Evolutionary conservation across 2,329 filamentous ascomycete genomes (phyloP), one percentile per base, ranked within the genome.

Genomic region (Akanthomyces lecanii): DNA sequence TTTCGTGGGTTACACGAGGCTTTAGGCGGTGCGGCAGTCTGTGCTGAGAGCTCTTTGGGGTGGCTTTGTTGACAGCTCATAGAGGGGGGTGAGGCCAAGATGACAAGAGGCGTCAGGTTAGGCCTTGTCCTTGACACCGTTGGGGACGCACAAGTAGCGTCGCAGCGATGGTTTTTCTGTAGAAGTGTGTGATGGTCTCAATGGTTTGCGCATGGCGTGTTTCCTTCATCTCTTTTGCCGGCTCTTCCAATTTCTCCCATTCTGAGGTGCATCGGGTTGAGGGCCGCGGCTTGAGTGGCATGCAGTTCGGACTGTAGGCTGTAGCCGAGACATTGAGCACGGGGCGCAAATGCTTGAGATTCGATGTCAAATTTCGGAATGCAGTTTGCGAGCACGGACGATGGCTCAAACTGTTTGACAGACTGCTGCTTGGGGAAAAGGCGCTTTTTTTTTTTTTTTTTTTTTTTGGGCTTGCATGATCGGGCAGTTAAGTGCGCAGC

Each of bases 31-130:
- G 58, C 40, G 38, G 48, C 50, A 61, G 50, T 25, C 23, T 44
- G 57, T 44, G 36, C 21, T 28, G 58, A 45, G 48, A 21, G 16
- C 10, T 51, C 18, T 12, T 3, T 23, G 21, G 12, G 36, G 59
- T 54, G 59, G 59, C 40, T 55, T 61, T 61, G 28, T 61, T 48
- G 50, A 61, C 54, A 61, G 59, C 59, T 61, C 59, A 61, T 21
- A 28, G 42, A 48, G 50, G 59, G 59, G 59, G 50, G 50, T 54
- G 59, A 48, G 23, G 23, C 3, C 40, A 28, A 36, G 21, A 38
- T 18, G 50, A 53, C 8, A 33, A 6, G 40, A 58, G 40, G 30
- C 30, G 42, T 54, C 28, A 30, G 33, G 6, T 30, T 11, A 61
- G 38, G 14, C 30, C 5, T 28, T 18, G 33, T 33, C 12, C 5